Evolutionary conservation across 768 basidiomycete genomes (phyloP), one percentile per base, ranked within the genome.

Genomic region (Cystofilobasidium bisporidii): DNA sequence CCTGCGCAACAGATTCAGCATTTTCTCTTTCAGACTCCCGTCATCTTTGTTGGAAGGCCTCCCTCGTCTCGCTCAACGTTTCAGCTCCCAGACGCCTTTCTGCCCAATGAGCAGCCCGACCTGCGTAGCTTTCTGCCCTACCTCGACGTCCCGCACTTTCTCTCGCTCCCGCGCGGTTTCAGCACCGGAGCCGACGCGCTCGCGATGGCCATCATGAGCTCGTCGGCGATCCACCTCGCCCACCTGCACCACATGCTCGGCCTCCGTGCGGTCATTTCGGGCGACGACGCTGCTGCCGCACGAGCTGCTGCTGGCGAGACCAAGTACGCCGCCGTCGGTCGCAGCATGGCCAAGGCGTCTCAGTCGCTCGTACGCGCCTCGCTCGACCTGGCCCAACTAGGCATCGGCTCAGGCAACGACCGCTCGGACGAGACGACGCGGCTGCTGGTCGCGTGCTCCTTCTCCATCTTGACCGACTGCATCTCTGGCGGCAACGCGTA

Each of bases 131-230:
- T 61, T 24, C 15, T 61, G n/a, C 60, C 60, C 3, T 61, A 43
- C 60, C 41, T 61, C 30, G 60, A 61, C 15, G 11, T 61, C 22
- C n/a, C 24, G 18, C 60, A 61, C 24, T 45, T 61, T 24, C 60
- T 61, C 40, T 9, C 38, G 1, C 33, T 28, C 24, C 40, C 60
- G 15, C 60, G 60, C 36, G 60, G 60, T 10, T 11, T 8, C 8
- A 26, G 24, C 24, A 61, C 38, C 4, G 60, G 33, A 3, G 30
- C 3, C 24, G 60, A 61, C 30, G 36, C 60, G 26, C 36, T 61
- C 33, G 22, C 40, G 18, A 24, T 61, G 15, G 28, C 36, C 28
- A 14, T 61, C 26, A 30, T 61, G 18, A 6, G 28, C 2, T 61
- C 36, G 40, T 18, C 22, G 60, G 33, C 36, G 40, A 11, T 36